Conservation (phyloP, 495 filamentous ascomycete genomes). For the Xylaria cubensis region DNA sequence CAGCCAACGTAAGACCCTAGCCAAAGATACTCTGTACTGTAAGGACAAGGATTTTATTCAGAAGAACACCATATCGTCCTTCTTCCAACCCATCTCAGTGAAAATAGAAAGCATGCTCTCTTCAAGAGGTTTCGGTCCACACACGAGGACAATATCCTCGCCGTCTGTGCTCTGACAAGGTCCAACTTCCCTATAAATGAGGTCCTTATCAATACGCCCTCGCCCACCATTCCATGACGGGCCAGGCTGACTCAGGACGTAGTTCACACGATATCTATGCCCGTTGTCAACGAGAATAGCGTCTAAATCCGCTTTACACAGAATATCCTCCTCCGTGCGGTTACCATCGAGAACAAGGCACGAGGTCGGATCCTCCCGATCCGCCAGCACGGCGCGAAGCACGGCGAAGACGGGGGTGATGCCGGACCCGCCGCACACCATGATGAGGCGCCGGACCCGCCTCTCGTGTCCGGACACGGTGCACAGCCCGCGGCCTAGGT, state of each 20-base stretch:
- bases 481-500: slow-evolving; percentile 71
- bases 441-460: slow-evolving; percentile 72
- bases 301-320: slow-evolving; percentile 81
- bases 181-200: slow-evolving; percentile 69
- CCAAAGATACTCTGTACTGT: neutral
- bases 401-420: slow-evolving; percentile 95
- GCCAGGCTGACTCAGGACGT: slow-evolving; percentile 72
- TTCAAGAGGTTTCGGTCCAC: slow-evolving; percentile 83
- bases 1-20: neutral
- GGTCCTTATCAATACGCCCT: slow-evolving; percentile 69
- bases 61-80: slow-evolving; percentile 87
- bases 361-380: slow-evolving; percentile 39
- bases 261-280: slow-evolving; percentile 68
- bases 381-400: slow-evolving; percentile 73
- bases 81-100: slow-evolving; percentile 73
- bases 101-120: slow-evolving; percentile 68
- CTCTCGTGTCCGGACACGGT: slow-evolving; percentile 65
- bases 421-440: slow-evolving; percentile 90
- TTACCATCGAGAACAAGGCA: slow-evolving; percentile 87
- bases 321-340: slow-evolving; percentile 79
- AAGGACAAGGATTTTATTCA: slow-evolving; percentile 43
- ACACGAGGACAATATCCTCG: slow-evolving; percentile 75
- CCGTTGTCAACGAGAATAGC: slow-evolving; percentile 56
- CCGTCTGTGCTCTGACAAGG: slow-evolving; percentile 42
- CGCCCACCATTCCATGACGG: slow-evolving; percentile 71